Conservation (phyloP, 1,284 basidiomycete species). For the Heterobasidion irregulare region DNA sequence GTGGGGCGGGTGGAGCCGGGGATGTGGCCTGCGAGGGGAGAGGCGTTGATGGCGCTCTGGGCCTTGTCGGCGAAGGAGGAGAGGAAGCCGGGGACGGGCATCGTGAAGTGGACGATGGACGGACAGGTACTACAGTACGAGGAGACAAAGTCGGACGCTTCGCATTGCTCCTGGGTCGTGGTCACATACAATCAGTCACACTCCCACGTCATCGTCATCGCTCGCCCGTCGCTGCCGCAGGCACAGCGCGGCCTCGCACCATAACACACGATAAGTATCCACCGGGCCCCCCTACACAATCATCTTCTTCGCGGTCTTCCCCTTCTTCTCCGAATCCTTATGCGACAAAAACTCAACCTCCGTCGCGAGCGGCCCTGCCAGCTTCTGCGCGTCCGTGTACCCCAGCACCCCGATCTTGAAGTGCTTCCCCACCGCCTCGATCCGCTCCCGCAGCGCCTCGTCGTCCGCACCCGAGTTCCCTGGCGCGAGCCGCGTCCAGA, state of each 20-base stretch:
- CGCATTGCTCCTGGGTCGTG: not conserved
- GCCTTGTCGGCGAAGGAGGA: constrained; percentile 66
- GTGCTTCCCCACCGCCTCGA: constrained; percentile 65
- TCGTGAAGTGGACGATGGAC: constrained; percentile 16
- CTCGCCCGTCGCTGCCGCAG: too few species aligned
- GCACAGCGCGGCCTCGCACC: constrained; percentile 2
- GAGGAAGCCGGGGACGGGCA: constrained; percentile 55
- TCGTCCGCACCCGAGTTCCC: constrained; percentile 24
- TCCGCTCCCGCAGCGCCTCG: constrained; percentile 39
- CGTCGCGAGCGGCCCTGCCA: constrained; percentile 78
- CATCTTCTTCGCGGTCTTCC: constrained; percentile 76
- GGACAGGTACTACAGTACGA: not conserved
- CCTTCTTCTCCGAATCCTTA: constrained; percentile 95
- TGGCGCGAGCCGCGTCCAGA: constrained; percentile 91
- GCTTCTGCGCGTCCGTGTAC: constrained; percentile 64
- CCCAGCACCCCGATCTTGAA: constrained; percentile 92
- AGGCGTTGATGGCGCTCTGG: constrained; percentile 53
- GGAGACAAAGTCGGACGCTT: too few species aligned
- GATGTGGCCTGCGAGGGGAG: constrained; percentile 45
- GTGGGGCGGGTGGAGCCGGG: constrained; percentile 24
- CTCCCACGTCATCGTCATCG: constrained; percentile 7
- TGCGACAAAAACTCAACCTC: constrained; percentile 94
- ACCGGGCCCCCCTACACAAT: constrained; percentile 34
- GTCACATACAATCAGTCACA: not conserved
- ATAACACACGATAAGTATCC: not conserved